These are phyloP conservation scores for Sordariomycetes sp. DNA, from an alignment of 2,329 filamentous ascomycete genomes.

Conservation along the genomic window DNA sequence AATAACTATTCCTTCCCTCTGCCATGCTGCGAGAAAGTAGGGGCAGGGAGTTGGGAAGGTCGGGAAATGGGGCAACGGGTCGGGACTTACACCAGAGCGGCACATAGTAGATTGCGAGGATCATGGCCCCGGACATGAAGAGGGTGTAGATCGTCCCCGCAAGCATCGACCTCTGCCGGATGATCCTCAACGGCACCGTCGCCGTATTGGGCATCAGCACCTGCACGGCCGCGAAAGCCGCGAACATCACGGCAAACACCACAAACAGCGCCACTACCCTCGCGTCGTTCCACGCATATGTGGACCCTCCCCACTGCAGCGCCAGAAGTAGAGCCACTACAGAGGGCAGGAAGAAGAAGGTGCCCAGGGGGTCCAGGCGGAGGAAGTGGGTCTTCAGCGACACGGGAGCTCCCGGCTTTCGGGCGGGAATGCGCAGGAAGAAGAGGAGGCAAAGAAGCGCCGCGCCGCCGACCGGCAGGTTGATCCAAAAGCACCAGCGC, in stretches of 20 bases:
- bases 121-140: slow-evolving; percentile 37
- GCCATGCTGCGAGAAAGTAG: neutral
- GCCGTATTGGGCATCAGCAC: slow-evolving; percentile 42
- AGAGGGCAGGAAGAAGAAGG: slow-evolving; percentile 46
- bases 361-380: slow-evolving; percentile 48
- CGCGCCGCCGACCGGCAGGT: slow-evolving; percentile 43
- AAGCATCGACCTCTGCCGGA: slow-evolving; percentile 43
- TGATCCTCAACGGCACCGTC: slow-evolving; percentile 42
- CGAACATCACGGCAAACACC: slow-evolving; percentile 32
- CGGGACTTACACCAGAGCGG: slow-evolving; percentile 41
- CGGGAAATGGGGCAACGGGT: neutral
- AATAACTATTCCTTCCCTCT: neutral
- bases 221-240: slow-evolving; percentile 40
- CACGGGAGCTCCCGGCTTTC: slow-evolving; percentile 9
- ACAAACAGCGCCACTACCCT: slow-evolving; percentile 43
- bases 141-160: slow-evolving; percentile 34
- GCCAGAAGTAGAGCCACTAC: slow-evolving; percentile 51
- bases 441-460: slow-evolving; percentile 36
- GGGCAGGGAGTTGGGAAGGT: neutral
- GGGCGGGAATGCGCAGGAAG: slow-evolving; percentile 22
- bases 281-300: slow-evolving; percentile 39
- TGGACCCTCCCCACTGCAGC: slow-evolving; percentile 51
- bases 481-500: slow-evolving; percentile 51
- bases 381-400: slow-evolving; percentile 30
- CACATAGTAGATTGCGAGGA: slow-evolving; percentile 42